These are phyloP conservation scores for Moniliophthora roreri DNA, from an alignment of 1,284 basidiomycete genomes.

Conservation along the genomic window DNA sequence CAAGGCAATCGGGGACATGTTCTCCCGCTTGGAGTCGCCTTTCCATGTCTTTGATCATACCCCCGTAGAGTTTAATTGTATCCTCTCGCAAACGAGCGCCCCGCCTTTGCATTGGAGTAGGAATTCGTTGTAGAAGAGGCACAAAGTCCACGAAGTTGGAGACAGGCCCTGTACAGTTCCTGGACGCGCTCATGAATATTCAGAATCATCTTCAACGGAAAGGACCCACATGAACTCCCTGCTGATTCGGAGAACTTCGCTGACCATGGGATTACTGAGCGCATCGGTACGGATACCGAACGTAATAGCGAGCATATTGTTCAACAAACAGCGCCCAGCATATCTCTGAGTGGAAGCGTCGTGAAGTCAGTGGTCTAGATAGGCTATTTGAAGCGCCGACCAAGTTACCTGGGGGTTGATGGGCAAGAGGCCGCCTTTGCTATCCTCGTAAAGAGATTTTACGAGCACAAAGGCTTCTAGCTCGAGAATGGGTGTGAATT, in stretches of 20 bases:
- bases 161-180: slow-evolving; percentile 31
- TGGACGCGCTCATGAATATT: too few relatives aligned
- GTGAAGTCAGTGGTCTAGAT: too few relatives aligned
- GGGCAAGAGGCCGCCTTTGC: slow-evolving; percentile 28
- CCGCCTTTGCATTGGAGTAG: slow-evolving; percentile 32
- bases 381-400: not conserved
- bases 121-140: slow-evolving; percentile 33
- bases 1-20: slow-evolving; percentile 33
- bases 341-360: not conserved
- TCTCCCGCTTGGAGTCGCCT: slow-evolving; percentile 27
- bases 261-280: slow-evolving; percentile 31
- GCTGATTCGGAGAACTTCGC: slow-evolving; percentile 28
- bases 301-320: slow-evolving; percentile 36
- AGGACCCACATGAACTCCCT: slow-evolving; percentile 34
- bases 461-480: slow-evolving; percentile 36
- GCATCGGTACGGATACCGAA: slow-evolving; percentile 35
- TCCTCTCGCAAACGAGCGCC: slow-evolving; percentile 30
- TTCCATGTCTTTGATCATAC: slow-evolving; percentile 28
- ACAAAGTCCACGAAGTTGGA: slow-evolving; percentile 42
- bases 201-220: too few relatives aligned
- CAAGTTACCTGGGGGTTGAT: slow-evolving; percentile 32
- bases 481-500: slow-evolving; percentile 33
- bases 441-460: slow-evolving; percentile 31
- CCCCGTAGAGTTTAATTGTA: slow-evolving; percentile 32
- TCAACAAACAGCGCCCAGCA: slow-evolving; percentile 10